Percentiles rank a stretch among this genome's conserved stretches.
Conservation (phyloP, 2,329 filamentous ascomycete genomes). For the Trichoderma asperellum region DNA sequence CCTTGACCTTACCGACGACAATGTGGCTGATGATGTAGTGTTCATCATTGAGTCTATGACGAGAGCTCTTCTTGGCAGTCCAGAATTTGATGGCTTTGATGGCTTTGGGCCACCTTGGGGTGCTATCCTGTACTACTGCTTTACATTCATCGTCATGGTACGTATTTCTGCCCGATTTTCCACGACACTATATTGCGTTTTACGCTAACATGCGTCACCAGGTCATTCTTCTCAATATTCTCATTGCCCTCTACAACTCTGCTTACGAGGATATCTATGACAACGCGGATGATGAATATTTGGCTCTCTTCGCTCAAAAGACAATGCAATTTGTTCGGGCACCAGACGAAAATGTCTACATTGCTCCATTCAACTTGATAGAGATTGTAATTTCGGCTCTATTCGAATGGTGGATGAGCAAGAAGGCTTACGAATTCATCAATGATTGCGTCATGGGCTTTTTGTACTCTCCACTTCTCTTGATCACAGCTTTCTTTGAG, state of each 20-base stretch:
- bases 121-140: slow-evolving; percentile 94
- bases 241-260: slow-evolving; percentile 96
- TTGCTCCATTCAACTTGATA: slow-evolving; percentile 91
- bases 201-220: slow-evolving; percentile 32
- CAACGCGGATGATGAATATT: slow-evolving; percentile 92
- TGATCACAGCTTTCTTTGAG: slow-evolving; percentile 77
- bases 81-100: slow-evolving; percentile 88
- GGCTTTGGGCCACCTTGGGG: slow-evolving; percentile 91
- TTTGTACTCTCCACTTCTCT: slow-evolving; percentile 81
- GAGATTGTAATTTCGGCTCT: slow-evolving; percentile 80
- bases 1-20: slow-evolving; percentile 79
- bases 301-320: slow-evolving; percentile 90
- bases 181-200: neutral
- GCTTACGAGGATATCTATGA: slow-evolving; percentile 94
- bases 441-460: slow-evolving; percentile 89
- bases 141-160: slow-evolving; percentile 97
- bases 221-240: slow-evolving; percentile 84
- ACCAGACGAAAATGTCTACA: slow-evolving; percentile 97
- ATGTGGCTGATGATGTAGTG: slow-evolving; percentile 66
- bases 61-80: slow-evolving; percentile 88
- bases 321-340: slow-evolving; percentile 97
- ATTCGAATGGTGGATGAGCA: slow-evolving; percentile 95
- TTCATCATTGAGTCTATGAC: slow-evolving; percentile 84
- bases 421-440: slow-evolving; percentile 71
- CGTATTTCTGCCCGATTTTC: slow-evolving; percentile 32